Percentiles rank a stretch among this genome's conserved stretches.
phyloP scores from a whole-genome alignment of 2,329 filamentous ascomycete species.

The Madurella mycetomatis region DNA sequence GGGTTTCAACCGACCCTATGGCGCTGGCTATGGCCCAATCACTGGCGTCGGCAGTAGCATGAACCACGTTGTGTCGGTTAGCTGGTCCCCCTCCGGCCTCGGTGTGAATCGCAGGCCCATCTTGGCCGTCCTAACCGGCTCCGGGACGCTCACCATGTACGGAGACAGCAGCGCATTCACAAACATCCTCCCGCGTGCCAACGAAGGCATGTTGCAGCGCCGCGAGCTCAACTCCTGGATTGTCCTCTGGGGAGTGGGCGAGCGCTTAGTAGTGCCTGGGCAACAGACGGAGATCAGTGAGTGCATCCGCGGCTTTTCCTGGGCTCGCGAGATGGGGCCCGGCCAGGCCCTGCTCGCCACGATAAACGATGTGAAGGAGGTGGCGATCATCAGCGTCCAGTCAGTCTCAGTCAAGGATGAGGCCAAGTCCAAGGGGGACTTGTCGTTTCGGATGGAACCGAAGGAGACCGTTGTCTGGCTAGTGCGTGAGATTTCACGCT shows the following conservation, averaged over 20 bases:
- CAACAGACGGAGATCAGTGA: conserved; percentile 39
- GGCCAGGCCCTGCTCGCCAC: conserved; percentile 48
- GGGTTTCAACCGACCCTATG: conserved; percentile 33
- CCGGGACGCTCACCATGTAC: conserved; percentile 47
- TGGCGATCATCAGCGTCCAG: conserved; percentile 49
- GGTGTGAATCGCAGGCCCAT: conserved; percentile 51
- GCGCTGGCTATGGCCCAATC: conserved; percentile 44
- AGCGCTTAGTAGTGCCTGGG: conserved; percentile 46
- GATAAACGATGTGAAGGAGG: conserved; percentile 45
- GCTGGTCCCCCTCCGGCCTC: conserved; percentile 57
- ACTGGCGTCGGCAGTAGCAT: conserved; percentile 47
- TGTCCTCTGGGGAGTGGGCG: conserved; percentile 54
- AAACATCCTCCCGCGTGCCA: conserved; percentile 20
- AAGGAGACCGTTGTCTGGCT: conserved; percentile 39
- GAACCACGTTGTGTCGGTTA: conserved; percentile 50
- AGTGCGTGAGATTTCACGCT: conserved; percentile 48
- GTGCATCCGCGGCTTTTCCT: conserved; percentile 49
- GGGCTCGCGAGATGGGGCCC: conserved; percentile 42
- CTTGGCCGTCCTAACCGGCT: conserved; percentile 47
- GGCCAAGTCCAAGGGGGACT: conserved; percentile 15
- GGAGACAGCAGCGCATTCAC: conserved; percentile 40
- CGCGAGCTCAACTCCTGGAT: conserved; percentile 43
- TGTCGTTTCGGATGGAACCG: conserved; percentile 13
- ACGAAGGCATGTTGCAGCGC: conserved; percentile 26
- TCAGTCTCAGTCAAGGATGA: conserved; percentile 32